Percentiles rank a stretch among this genome's conserved stretches.
Conservation (phyloP, 2,329 filamentous ascomycete genomes). For the Alternaria brassicae region DNA sequence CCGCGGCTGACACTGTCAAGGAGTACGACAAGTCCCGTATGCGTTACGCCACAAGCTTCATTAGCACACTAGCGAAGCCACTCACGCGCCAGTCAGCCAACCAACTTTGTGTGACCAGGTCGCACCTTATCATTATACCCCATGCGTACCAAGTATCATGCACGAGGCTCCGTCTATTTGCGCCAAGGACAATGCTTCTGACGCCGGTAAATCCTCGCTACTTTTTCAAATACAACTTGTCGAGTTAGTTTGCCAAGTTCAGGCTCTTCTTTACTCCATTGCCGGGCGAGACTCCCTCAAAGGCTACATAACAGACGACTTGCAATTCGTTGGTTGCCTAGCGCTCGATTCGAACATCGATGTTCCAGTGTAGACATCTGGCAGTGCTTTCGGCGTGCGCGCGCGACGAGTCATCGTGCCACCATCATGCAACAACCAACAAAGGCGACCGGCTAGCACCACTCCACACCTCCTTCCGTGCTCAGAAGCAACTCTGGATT, state of each 20-base stretch:
- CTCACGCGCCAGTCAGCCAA: slow-evolving; percentile 14
- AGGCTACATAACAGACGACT: slow-evolving; percentile 28
- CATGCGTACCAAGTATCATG: slow-evolving; percentile 24
- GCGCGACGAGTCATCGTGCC: slow-evolving; percentile 22
- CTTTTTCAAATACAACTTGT: slow-evolving; percentile 10
- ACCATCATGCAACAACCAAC: slow-evolving; percentile 32
- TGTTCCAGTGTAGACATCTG: slow-evolving; percentile 21
- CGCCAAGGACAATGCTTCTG: slow-evolving; percentile 21
- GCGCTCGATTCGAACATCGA: slow-evolving; percentile 27
- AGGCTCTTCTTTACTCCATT: slow-evolving; percentile 30
- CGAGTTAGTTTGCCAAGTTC: slow-evolving; percentile 27
- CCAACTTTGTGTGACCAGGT: slow-evolving; percentile 26
- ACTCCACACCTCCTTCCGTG: slow-evolving; percentile 14
- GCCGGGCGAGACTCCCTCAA: slow-evolving; percentile 29
- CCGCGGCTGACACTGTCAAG: slow-evolving; percentile 16
- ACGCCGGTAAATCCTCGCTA: slow-evolving; percentile 14
- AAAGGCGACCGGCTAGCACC: slow-evolving; percentile 18
- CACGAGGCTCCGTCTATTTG: slow-evolving; percentile 24
- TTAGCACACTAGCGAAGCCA: slow-evolving; percentile 16
- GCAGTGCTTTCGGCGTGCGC: slow-evolving; percentile 21
- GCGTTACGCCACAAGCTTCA: slow-evolving; percentile 18
- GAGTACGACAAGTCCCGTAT: slow-evolving; percentile 10
- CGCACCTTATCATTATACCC: slow-evolving; percentile 18
- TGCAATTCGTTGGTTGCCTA: slow-evolving; percentile 25
- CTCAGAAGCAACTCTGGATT: slow-evolving; percentile 12